Percentiles rank a stretch among this genome's conserved stretches.
phyloP scores from a whole-genome alignment of 345 rosid genomes.

The Carallia brachiata region DNA sequence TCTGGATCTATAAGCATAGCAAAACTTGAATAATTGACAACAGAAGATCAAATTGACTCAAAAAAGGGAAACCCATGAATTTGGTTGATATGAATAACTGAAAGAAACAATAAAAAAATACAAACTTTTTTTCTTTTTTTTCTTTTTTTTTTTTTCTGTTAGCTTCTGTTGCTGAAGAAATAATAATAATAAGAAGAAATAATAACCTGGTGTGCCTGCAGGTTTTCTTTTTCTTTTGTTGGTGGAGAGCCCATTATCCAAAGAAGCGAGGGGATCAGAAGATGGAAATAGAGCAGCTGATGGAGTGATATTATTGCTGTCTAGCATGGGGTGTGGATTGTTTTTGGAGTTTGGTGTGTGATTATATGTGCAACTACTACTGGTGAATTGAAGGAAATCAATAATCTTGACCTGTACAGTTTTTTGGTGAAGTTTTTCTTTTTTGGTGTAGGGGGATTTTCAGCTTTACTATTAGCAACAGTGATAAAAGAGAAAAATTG shows the following conservation, averaged over 20 bases:
- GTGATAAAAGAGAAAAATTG: background rate
- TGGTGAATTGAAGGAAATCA: slow-evolving; percentile 8
- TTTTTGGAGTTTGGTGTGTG: background rate
- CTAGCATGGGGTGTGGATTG: slow-evolving; percentile 34
- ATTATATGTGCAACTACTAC: slow-evolving; percentile 11
- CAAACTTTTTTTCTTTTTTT: too few relatives aligned
- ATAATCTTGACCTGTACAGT: slow-evolving; percentile 22
- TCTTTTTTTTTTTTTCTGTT: too few relatives aligned
- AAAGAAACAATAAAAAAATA: background rate
- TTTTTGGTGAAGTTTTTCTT: slow-evolving; percentile 15
- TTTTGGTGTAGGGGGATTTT: slow-evolving; percentile 44
- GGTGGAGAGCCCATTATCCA: slow-evolving; percentile 49
- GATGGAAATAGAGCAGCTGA: slow-evolving; percentile 47
- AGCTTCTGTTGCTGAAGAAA: background rate
- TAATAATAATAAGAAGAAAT: too few relatives aligned
- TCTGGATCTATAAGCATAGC: slow-evolving; percentile 56
- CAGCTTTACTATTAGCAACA: slow-evolving; percentile 53
- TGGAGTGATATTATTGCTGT: slow-evolving; percentile 31
- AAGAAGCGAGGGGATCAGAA: slow-evolving; percentile 47
- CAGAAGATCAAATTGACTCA: background rate
- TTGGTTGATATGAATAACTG: background rate
- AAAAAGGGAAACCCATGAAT: background rate
- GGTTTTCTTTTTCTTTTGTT: slow-evolving; percentile 77
- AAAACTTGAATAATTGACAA: background rate
- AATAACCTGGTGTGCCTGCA: slow-evolving; percentile 87